Base-by-base conservation (phyloP, 139 green algal genomes). In the Volvox africanus region DNA sequence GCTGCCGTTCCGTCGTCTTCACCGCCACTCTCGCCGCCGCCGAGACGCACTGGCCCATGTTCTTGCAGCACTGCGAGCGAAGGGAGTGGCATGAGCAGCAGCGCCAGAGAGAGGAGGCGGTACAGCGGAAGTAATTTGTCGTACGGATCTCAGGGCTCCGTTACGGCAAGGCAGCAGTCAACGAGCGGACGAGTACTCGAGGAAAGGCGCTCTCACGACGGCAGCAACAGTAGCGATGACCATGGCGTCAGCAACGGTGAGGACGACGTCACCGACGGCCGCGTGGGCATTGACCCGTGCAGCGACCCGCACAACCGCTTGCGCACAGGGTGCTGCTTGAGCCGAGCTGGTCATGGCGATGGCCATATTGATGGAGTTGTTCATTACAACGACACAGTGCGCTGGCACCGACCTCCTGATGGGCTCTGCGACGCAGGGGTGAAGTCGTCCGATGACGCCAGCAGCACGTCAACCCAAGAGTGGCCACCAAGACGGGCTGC, bases 381-480 rank as follows among this genome's bases (percentile, higher is more conserved):
- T 55, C n/a, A n/a, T n/a, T n/a, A n/a, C n/a, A n/a, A n/a, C n/a
- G 44, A 55, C 44, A 55, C 44, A 55, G 44, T 55, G 44, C 44
- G n/a, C n/a, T 1, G n/a, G 71, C 71, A n/a, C 3, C 33, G 71
- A 1, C 71, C 65, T 6, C 6, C 11, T 73, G 6, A 28, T 28
- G 65, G 16, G 9, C 22, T 79, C 22, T 16, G 28, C 71, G 82
- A 32, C 82, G 82, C 14, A 35, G 82, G 20, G 16, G 82, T 0
- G 9, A 22, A 88, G 0, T 88, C 61, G 0, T 55, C 44, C 44
- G 44, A 55, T 9, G 82, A 88, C 21, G 82, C 30, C 62, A 88
- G 65, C 82, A 79, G 82, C 62, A 75, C 12, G 50, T 88, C 62
- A n/a, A 88, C 82, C 0, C 82, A 88, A 65, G 82, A 88, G 32